Evolutionary conservation across 768 basidiomycete species (phyloP), one percentile per base, ranked within the genome.

Genomic region (Roridomyces roridus): DNA sequence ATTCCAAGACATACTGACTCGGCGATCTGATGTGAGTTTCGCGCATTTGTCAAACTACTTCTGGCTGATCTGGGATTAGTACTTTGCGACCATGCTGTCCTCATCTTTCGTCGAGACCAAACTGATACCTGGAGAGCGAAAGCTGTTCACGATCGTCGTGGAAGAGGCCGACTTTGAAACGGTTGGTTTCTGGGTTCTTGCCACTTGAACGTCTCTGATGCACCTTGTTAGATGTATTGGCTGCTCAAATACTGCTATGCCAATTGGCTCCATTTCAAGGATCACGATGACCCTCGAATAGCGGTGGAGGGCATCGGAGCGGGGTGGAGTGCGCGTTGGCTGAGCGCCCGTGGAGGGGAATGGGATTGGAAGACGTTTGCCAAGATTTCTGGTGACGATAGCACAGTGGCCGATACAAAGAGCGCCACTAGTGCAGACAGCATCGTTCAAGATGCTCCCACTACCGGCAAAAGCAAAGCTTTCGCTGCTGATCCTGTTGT

Each of bases 101-200:
- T 89, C 88, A 0, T 78, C 85, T 0, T 93, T 92, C 65, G 70
- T 83, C n/a, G 90, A 91, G 70, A 85, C 72, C 17, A 63, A 73
- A 23, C 42, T 71, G 28, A 28, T 68, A 9, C 70, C 73, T 2
- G 82, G 79, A 21, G 83, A 85, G 62, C 74, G 86, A 55, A 85
- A 87, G 64, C 60, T 85, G 0, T 82, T 85, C 66, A 87, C 83
- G 2, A 71, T 92, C 45, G 75, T 88, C n/a, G 85, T 92, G 7
- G 86, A 91, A 61, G 90, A 92, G 68, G 88, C 88, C 7, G 88
- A 89, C 55, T 92, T 87, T 59, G 81, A 85, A 54, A 91, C 89
- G 0, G 52, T 62, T 17, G 18, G 49, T 10, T 21, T 17, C 35
- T 25, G 6, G 24, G 7, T 41, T 14, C 2, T n/a, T 45, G 17